A percentile compares a stretch with the other conserved stretches of the same genome.
Evolutionary conservation across 768 basidiomycete species (phyloP).

Genomic region (Lactifluus subvellereus): DNA sequence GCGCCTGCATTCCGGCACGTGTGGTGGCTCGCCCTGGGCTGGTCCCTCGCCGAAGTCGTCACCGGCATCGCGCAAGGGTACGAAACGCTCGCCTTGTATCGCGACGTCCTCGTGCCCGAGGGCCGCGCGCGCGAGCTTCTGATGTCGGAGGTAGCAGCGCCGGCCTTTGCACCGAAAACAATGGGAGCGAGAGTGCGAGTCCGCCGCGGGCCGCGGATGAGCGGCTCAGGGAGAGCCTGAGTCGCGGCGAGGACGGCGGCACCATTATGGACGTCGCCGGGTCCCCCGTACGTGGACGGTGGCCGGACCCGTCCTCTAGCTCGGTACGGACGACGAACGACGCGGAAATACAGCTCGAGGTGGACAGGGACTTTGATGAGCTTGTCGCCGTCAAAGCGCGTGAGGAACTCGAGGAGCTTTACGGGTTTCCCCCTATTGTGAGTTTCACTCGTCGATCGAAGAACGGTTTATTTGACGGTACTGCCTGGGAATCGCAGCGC

Average conservation of each 20-base stretch:
- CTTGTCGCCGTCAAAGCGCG: slow-evolving; percentile 56
- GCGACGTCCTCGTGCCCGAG: slow-evolving; percentile 54
- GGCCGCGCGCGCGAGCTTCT: slow-evolving; percentile 38
- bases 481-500: slow-evolving; percentile 37
- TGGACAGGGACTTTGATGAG: slow-evolving; percentile 63
- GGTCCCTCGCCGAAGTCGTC: slow-evolving; percentile 63
- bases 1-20: slow-evolving; percentile 56
- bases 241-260: slow-evolving; percentile 11
- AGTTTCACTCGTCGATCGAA: slow-evolving; percentile 30
- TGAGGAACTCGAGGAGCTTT: slow-evolving; percentile 74
- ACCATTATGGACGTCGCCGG: not conserved
- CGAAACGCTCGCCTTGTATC: slow-evolving; percentile 58
- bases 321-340: slow-evolving; percentile 12
- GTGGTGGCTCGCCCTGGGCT: slow-evolving; percentile 76
- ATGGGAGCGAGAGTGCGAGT: slow-evolving; percentile 20
- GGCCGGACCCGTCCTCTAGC: not conserved
- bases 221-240: slow-evolving; percentile 9
- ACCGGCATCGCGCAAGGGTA: slow-evolving; percentile 69
- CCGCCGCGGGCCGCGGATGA: slow-evolving; percentile 10
- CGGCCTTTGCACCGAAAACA: slow-evolving; percentile 16
- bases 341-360: slow-evolving; percentile 34
- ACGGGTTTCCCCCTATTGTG: slow-evolving; percentile 75
- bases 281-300: slow-evolving; percentile 3
- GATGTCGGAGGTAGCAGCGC: slow-evolving; percentile 26
- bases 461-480: slow-evolving; percentile 5